Conservation (phyloP, 768 basidiomycete genomes). For the Lactarius sp. region DNA sequence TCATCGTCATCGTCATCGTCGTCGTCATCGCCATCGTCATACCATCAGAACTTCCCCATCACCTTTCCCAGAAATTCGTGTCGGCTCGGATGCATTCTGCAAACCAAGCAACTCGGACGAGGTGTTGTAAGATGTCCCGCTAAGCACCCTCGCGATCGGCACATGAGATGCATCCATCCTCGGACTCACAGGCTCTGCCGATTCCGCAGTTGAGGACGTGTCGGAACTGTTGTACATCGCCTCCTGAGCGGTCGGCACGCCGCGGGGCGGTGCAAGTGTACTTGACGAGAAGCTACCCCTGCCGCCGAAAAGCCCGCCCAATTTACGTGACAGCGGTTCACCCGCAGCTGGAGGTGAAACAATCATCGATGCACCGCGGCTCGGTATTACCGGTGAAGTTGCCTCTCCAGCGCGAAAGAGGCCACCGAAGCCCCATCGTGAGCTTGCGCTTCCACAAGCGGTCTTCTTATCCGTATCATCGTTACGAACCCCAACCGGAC, state of each 20-base stretch:
- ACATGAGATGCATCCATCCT: conserved; percentile 17
- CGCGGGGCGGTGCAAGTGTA: conserved; percentile 32
- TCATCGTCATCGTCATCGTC: too few species aligned
- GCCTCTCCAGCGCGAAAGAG: conserved; percentile 22
- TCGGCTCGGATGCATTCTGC: background rate
- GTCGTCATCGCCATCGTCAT: background rate
- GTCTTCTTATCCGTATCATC: conserved; percentile 24
- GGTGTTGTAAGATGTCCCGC: background rate
- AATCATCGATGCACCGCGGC: conserved; percentile 8
- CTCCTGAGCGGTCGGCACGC: conserved; percentile 30
- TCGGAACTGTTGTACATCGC: conserved; percentile 53
- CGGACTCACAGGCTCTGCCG: conserved; percentile 55
- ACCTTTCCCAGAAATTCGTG: background rate
- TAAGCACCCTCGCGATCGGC: conserved; percentile 15
- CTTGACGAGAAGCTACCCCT: conserved; percentile 50
- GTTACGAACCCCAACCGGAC: conserved; percentile 12
- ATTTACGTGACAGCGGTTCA: conserved; percentile 39
- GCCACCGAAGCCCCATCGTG: conserved; percentile 25
- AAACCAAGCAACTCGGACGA: conserved; percentile 12
- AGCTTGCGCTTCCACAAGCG: conserved; percentile 18
- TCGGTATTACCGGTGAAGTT: conserved; percentile 9
- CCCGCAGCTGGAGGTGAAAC: conserved; percentile 9
- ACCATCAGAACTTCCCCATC: conserved; percentile 2
- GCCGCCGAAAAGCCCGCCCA: conserved; percentile 67
- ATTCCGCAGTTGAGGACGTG: conserved; percentile 45